A percentile compares a stretch with the other conserved stretches of the same genome.
Conservation (phyloP, 768 basidiomycete species). For the Leccinum barrowsii region DNA sequence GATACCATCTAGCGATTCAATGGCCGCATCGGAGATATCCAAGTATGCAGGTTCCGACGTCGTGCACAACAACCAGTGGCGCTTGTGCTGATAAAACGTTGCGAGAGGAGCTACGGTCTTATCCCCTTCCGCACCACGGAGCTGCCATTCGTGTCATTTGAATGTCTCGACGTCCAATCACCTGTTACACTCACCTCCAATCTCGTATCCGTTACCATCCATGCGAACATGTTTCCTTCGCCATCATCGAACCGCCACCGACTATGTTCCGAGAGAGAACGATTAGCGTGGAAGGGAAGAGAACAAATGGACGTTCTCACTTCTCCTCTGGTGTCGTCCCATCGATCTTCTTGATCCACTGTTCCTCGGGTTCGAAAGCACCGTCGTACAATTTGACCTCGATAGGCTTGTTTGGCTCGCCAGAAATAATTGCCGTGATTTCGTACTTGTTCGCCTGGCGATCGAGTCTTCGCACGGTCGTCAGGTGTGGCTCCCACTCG, state of each 20-base stretch:
- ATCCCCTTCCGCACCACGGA: conserved; percentile 22
- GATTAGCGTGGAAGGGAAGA: background rate
- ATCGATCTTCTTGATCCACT: conserved; percentile 29
- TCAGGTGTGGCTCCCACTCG: conserved; percentile 34
- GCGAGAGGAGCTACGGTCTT: conserved; percentile 30
- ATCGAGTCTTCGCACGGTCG: conserved; percentile 34
- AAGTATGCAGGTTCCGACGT: conserved; percentile 36
- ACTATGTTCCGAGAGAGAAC: conserved; percentile 2
- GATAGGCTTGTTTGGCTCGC: conserved; percentile 28
- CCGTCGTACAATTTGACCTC: conserved; percentile 29
- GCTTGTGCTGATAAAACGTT: conserved; percentile 33
- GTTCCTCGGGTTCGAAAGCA: conserved; percentile 24
- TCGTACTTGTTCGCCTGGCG: conserved; percentile 28
- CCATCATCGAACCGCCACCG: conserved; percentile 25
- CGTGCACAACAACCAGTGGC: conserved; percentile 32
- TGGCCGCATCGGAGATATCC: conserved; percentile 31
- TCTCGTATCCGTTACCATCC: conserved; percentile 9
- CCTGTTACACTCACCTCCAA: conserved; percentile 10
- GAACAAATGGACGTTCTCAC: conserved; percentile 1
- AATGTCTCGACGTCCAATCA: background rate
- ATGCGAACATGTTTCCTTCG: conserved; percentile 20
- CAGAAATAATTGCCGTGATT: conserved; percentile 31
- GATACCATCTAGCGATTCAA: conserved; percentile 35
- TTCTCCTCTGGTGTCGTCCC: conserved; percentile 13
- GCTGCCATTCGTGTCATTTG: conserved; percentile 15